These are phyloP conservation scores for Paramecium pentaurelia DNA, from an alignment of 73 alveolate species.

Conservation along the genomic window DNA sequence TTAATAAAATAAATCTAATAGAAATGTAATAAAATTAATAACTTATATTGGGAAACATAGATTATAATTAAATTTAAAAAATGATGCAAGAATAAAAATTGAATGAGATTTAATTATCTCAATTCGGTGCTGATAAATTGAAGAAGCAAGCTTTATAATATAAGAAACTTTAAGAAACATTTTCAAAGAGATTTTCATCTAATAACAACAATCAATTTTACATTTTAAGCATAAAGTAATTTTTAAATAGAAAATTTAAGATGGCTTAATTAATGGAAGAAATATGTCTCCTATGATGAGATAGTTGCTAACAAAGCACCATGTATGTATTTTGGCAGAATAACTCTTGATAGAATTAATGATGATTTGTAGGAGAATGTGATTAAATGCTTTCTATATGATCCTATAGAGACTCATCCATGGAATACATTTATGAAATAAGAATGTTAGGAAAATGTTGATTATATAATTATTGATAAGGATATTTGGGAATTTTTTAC, in stretches of 20 bases:
- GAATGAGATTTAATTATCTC: not conserved
- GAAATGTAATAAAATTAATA: too few species aligned
- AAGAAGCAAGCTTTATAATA: not conserved
- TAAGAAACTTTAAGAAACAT: not conserved
- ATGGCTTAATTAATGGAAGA: conserved; percentile 38
- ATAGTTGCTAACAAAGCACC: not conserved
- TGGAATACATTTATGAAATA: not conserved
- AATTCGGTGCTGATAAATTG: not conserved
- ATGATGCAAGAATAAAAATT: not conserved
- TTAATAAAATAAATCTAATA: too few species aligned
- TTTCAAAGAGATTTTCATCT: not conserved
- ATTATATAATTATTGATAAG: not conserved
- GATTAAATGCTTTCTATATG: not conserved
- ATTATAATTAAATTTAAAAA: too few species aligned
- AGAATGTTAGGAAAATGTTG: not conserved
- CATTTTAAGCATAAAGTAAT: not conserved
- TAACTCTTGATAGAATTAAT: not conserved
- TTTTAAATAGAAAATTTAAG: not conserved
- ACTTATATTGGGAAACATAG: too few species aligned
- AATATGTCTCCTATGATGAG: not conserved
- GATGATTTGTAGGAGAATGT: not conserved
- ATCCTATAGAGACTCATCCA: not conserved
- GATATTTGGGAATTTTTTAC: not conserved
- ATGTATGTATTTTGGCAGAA: not conserved
- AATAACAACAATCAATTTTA: not conserved